A percentile compares a stretch with the other conserved stretches of the same genome.
Evolutionary conservation across 2,329 filamentous ascomycete genomes (phyloP).

Genomic region (Calonectria leucothoes): DNA sequence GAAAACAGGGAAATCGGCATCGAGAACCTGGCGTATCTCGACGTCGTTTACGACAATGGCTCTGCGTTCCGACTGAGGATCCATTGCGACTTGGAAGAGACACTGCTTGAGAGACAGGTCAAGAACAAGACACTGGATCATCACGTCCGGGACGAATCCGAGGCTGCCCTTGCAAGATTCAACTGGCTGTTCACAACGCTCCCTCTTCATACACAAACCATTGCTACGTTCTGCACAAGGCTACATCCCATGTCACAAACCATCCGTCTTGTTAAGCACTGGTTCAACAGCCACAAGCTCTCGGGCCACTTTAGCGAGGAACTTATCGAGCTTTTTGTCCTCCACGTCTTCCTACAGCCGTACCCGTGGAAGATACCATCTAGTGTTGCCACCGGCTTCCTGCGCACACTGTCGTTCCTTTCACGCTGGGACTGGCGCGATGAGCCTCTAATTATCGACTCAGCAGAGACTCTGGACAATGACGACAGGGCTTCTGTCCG

Average conservation of each 20-base stretch:
- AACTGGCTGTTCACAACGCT: slow-evolving; percentile 78
- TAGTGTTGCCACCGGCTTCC: slow-evolving; percentile 81
- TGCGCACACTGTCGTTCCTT: slow-evolving; percentile 83
- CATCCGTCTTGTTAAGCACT: slow-evolving; percentile 87
- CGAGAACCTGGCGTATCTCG: slow-evolving; percentile 84
- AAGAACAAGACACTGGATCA: slow-evolving; percentile 78
- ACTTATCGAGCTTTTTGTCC: slow-evolving; percentile 84
- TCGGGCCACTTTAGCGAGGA: slow-evolving; percentile 80
- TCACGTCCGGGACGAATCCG: slow-evolving; percentile 74
- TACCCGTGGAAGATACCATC: slow-evolving; percentile 85
- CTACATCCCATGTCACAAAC: slow-evolving; percentile 84
- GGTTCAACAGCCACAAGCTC: slow-evolving; percentile 89
- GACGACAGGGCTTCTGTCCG: slow-evolving; percentile 72
- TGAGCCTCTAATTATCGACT: slow-evolving; percentile 83
- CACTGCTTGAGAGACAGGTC: slow-evolving; percentile 80
- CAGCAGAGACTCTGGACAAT: slow-evolving; percentile 69
- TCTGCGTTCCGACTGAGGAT: slow-evolving; percentile 87
- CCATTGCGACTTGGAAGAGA: slow-evolving; percentile 88
- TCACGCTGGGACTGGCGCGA: slow-evolving; percentile 93
- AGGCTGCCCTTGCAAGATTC: slow-evolving; percentile 75
- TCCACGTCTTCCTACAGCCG: slow-evolving; percentile 82
- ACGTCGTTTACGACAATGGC: slow-evolving; percentile 79
- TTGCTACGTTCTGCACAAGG: slow-evolving; percentile 83
- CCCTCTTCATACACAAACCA: slow-evolving; percentile 83
- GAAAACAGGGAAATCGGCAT: slow-evolving; percentile 78